Evolutionary conservation across 164 flowering plant species (phyloP).

Genomic region (Aristolochia californica): DNA sequence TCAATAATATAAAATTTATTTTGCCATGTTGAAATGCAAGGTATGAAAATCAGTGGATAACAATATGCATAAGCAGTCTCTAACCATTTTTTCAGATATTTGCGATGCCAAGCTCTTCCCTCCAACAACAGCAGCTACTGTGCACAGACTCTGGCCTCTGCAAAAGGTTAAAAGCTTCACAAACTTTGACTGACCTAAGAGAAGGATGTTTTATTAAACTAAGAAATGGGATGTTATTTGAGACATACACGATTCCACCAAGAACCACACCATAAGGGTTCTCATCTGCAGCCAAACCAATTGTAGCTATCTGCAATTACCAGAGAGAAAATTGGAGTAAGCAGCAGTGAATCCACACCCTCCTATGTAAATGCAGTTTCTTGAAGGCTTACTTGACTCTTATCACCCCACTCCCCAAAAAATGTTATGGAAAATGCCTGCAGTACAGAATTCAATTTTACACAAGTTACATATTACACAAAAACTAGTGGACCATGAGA

Average conservation of each 20-base stretch:
- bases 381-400: conserved; percentile 78
- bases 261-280: conserved; percentile 94
- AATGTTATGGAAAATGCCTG: conserved; percentile 98
- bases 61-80: neutral
- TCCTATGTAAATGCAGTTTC: neutral
- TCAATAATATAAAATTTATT: no score
- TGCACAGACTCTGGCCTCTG: conserved; percentile 95
- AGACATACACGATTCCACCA: conserved; percentile 85
- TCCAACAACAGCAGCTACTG: conserved; percentile 89
- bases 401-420: conserved; percentile 99
- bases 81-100: conserved; percentile 88
- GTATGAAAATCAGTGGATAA: neutral
- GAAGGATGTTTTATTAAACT: neutral
- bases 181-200: neutral
- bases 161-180: neutral
- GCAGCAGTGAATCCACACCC: neutral
- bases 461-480: neutral
- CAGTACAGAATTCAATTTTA: conserved; percentile 6
- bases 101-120: conserved; percentile 93
- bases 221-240: neutral
- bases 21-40: no score
- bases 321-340: neutral
- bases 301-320: conserved; percentile 77
- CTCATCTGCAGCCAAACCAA: conserved; percentile 96
- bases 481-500: no score